Evolutionary conservation across 78 protist genomes (phyloP), one percentile per base, ranked within the genome.

Genomic region (Tieghemostelium lacteum): DNA sequence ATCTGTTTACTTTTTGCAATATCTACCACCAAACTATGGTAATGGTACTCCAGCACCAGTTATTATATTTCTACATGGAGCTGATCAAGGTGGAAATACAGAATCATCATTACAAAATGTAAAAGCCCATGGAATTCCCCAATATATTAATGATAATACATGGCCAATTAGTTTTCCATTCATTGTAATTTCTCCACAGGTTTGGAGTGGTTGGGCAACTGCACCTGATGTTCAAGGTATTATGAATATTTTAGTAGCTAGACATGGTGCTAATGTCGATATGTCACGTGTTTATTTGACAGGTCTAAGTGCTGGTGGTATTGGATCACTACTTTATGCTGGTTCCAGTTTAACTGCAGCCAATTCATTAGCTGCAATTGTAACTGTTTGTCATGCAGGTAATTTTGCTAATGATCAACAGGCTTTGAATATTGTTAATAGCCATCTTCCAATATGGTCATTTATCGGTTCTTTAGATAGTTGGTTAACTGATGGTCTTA

Each of bases 11-110:
- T n/a, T n/a, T 28, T 60, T 60, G 33, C 42, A 60, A 37, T 60
- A 60, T 60, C 33, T 60, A 22, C 66, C 66, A 24, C 66, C 66
- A 24, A 60, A 31, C 31, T 60, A 60, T 28, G 66, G 42, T 4
- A 60, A n/a, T n/a, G n/a, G n/a, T 45, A 45, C 54, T 45, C 10
- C 66, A 2, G 33, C 19, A 24, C 33, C 66, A 60, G 66, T 60
- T 5, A 20, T 60, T 60, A 60, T 60, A 2, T 16, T 28, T 28
- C 8, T 60, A 28, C 66, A 60, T 60, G 66, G 66, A 31, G 26
- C 34, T 60, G 66, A 37, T 2, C 26, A 60, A 60, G 31, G 3
- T 28, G 66, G 66, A 28, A 3, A 10, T 3, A 37, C 42, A n/a
- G n/a, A n/a, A n/a, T n/a, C n/a, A n/a, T n/a, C n/a, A n/a, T n/a